Conservation (phyloP, 225 moss, liverwort and hornwort species). For the Straminergon stramineum region DNA sequence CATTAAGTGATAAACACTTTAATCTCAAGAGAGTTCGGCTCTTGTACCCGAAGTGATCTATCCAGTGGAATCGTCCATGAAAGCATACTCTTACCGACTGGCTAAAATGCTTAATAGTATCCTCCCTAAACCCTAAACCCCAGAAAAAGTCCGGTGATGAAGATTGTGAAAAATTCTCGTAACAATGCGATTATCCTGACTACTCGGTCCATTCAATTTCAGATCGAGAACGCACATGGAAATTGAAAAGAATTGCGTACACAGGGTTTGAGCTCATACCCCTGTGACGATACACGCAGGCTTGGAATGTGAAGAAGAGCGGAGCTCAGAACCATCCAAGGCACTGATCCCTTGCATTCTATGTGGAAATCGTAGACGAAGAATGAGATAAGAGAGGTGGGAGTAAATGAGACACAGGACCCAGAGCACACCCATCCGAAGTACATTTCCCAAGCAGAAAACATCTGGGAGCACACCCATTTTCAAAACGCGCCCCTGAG, state of each 20-base stretch:
- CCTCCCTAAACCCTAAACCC: not conserved
- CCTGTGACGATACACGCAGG: conserved; percentile 42
- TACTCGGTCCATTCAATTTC: not conserved
- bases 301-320: not conserved
- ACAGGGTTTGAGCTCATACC: conserved; percentile 1
- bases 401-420: conserved; percentile 44
- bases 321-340: not conserved
- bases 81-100: not conserved
- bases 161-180: not conserved
- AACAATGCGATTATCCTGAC: not conserved
- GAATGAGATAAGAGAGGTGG: conserved; percentile 28
- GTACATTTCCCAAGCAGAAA: conserved; percentile 44
- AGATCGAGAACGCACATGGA: not conserved
- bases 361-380: conserved; percentile 18
- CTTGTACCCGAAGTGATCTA: not conserved
- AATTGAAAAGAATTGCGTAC: not conserved
- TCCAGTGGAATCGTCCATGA: not conserved
- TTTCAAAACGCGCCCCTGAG: not conserved
- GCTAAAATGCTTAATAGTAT: not conserved
- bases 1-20: not conserved
- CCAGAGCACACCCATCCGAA: conserved; percentile 70
- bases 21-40: not conserved
- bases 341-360: not conserved
- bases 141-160: not conserved
- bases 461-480: conserved; percentile 11